Evolutionary conservation across 2,329 filamentous ascomycete species (phyloP).

Genomic region (Sporothrix pseudoabietina): DNA sequence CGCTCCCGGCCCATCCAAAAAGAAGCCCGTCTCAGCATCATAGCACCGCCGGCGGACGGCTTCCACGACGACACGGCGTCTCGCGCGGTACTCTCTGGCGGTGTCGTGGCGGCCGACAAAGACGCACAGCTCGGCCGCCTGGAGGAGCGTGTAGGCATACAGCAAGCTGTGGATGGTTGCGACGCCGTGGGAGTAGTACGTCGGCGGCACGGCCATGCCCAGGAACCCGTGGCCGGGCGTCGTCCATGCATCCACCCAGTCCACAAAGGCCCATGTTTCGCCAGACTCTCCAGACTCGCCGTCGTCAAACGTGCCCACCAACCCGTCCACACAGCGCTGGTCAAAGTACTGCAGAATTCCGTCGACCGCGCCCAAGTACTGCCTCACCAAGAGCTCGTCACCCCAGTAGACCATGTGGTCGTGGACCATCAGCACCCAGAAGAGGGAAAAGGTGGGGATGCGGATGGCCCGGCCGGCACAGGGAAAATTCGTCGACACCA

Average conservation of each 20-base stretch:
- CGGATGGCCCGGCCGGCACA: not conserved
- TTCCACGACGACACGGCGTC: not conserved
- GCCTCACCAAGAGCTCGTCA: conserved; percentile 38
- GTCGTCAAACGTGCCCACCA: not conserved
- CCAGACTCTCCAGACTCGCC: not conserved
- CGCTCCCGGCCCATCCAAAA: not conserved
- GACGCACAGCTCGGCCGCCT: not conserved
- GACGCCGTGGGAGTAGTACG: not conserved
- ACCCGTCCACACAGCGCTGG: not conserved
- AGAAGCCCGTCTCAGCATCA: not conserved
- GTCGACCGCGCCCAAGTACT: not conserved
- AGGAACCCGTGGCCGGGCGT: not conserved
- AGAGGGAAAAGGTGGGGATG: conserved; percentile 40
- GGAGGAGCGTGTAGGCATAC: not conserved
- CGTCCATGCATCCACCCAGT: not conserved
- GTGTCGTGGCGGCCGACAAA: not conserved
- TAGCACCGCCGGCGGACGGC: not conserved
- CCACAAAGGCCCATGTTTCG: not conserved
- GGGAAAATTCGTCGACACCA: not conserved
- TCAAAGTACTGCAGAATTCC: not conserved
- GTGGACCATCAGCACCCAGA: conserved; percentile 42
- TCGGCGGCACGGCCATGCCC: not conserved
- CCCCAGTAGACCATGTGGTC: conserved; percentile 44
- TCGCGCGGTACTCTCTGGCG: not conserved
- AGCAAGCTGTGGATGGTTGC: not conserved